Evolutionary conservation across 352 stramenopile species (phyloP).

Genomic region (Globisporangium spinosum): DNA sequence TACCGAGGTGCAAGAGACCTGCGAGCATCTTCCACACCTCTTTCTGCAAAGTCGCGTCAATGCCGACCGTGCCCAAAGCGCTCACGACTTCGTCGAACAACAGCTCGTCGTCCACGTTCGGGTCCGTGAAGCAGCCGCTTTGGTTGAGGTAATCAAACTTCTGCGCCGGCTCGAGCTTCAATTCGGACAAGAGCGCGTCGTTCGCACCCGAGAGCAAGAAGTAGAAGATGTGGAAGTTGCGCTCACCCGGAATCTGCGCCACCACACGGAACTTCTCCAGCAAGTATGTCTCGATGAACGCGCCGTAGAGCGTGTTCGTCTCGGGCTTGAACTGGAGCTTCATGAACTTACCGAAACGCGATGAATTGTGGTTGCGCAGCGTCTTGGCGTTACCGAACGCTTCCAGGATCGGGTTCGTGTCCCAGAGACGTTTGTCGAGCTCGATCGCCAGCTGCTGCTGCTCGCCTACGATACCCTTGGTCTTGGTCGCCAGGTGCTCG

Average conservation of each 20-base stretch:
- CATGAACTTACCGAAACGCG: slow-evolving; percentile 88
- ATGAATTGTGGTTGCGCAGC: slow-evolving; percentile 86
- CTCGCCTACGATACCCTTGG: slow-evolving; percentile 26
- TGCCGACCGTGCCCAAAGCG: slow-evolving; percentile 73
- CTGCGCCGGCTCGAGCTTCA: slow-evolving; percentile 52
- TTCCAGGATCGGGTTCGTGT: slow-evolving; percentile 88
- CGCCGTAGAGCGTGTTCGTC: slow-evolving; percentile 66
- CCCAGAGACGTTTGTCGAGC: slow-evolving; percentile 83
- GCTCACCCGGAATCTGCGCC: slow-evolving; percentile 78
- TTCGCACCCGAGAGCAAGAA: slow-evolving; percentile 77
- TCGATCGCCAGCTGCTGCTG: slow-evolving; percentile 69
- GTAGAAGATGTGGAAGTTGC: slow-evolving; percentile 93
- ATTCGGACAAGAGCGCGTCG: slow-evolving; percentile 47
- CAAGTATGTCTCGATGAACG: slow-evolving; percentile 87
- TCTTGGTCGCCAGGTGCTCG: slow-evolving; percentile 58
- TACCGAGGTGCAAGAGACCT: slow-evolving; percentile 76
- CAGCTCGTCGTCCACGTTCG: slow-evolving; percentile 86
- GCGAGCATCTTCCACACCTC: slow-evolving; percentile 76
- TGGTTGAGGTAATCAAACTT: slow-evolving; percentile 87
- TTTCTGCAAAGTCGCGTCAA: slow-evolving; percentile 63
- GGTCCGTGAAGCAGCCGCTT: slow-evolving; percentile 75
- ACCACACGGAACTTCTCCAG: slow-evolving; percentile 90
- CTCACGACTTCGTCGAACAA: slow-evolving; percentile 83
- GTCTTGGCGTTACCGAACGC: slow-evolving; percentile 89
- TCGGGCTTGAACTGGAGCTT: slow-evolving; percentile 85